A percentile compares a stretch with the other conserved stretches of the same genome.
These are phyloP conservation scores for Pelagophyceae sp. DNA, from an alignment of 352 stramenopile genomes.

Conservation along the genomic window DNA sequence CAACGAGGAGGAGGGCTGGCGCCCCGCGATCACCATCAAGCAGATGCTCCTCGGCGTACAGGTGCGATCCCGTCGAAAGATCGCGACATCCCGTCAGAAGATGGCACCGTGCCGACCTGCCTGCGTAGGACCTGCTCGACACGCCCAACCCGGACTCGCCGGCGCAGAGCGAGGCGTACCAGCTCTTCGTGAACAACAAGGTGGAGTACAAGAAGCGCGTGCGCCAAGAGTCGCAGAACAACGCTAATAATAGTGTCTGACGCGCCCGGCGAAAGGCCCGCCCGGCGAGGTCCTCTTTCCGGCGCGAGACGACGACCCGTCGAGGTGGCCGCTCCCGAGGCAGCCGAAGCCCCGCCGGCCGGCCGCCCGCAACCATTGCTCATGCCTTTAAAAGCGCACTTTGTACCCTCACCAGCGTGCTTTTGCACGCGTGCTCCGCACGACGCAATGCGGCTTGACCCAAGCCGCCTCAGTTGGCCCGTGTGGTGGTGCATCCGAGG, in stretches of 20 bases:
- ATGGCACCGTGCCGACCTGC: conserved; percentile 32
- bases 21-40: conserved; percentile 79
- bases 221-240: conserved; percentile 52
- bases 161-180: conserved; percentile 74
- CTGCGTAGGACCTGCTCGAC: conserved; percentile 85
- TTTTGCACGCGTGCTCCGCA: too few relatives aligned
- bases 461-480: too few relatives aligned
- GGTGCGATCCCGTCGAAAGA: too few relatives aligned
- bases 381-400: too few relatives aligned
- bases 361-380: too few relatives aligned
- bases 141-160: conserved; percentile 80
- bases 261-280: background rate
- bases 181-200: conserved; percentile 62
- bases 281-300: background rate
- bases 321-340: too few relatives aligned
- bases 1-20: conserved; percentile 98
- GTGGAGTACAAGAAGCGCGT: conserved; percentile 58
- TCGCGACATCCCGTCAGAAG: conserved; percentile 34
- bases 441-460: too few relatives aligned
- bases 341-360: too few relatives aligned
- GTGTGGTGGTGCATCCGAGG: too few relatives aligned
- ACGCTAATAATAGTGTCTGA: conserved; percentile 33
- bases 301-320: too few relatives aligned
- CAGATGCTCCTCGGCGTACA: conserved; percentile 95
- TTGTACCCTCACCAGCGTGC: too few relatives aligned